Conservation (phyloP, 2,329 filamentous ascomycete species). For the Alternaria burnsii region DNA sequence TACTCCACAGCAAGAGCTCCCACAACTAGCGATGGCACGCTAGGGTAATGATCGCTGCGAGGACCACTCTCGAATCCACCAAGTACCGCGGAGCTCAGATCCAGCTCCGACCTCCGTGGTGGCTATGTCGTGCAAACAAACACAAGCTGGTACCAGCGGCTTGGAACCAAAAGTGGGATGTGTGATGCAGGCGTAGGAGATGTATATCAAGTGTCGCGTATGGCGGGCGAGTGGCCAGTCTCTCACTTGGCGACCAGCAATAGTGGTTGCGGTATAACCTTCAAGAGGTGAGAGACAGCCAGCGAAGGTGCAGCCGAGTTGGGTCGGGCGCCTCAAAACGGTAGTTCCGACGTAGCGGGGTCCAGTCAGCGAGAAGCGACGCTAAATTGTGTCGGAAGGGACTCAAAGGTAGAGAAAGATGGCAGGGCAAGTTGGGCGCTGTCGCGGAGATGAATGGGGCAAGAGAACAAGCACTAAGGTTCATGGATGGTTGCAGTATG, state of each 20-base stretch:
- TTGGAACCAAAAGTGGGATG: constrained; percentile 1
- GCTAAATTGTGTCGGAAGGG: constrained; percentile 3
- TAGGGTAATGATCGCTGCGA: constrained; percentile 1
- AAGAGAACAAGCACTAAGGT: constrained; percentile 13
- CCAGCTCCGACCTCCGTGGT: constrained; percentile 14
- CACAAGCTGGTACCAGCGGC: constrained; percentile 9
- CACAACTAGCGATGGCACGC: constrained; percentile 1
- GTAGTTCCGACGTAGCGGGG: constrained; percentile 38
- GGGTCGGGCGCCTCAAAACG: constrained; percentile 31
- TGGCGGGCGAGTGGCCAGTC: constrained; percentile 3
- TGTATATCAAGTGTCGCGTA: constrained; percentile 21
- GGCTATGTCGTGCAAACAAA: constrained; percentile 8
- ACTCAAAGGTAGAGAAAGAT: background rate
- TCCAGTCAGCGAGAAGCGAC: constrained; percentile 17
- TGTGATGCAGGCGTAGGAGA: constrained; percentile 3
- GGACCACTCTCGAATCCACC: background rate
- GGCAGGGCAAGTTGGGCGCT: constrained; percentile 3
- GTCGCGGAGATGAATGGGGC: constrained; percentile 13
- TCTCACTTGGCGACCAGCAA: constrained; percentile 20
- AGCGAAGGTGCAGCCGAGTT: constrained; percentile 12
- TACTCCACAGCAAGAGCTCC: constrained; percentile 3
- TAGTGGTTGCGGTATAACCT: constrained; percentile 21
- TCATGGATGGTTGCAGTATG: constrained; percentile 15
- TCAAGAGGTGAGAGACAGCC: constrained; percentile 29
- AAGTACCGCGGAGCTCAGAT: constrained; percentile 10